Percentiles rank a stretch among this genome's conserved stretches.
Evolutionary conservation across 371 early-diverging fungal species (phyloP).

Genomic region (Haplosporangium sp.): DNA sequence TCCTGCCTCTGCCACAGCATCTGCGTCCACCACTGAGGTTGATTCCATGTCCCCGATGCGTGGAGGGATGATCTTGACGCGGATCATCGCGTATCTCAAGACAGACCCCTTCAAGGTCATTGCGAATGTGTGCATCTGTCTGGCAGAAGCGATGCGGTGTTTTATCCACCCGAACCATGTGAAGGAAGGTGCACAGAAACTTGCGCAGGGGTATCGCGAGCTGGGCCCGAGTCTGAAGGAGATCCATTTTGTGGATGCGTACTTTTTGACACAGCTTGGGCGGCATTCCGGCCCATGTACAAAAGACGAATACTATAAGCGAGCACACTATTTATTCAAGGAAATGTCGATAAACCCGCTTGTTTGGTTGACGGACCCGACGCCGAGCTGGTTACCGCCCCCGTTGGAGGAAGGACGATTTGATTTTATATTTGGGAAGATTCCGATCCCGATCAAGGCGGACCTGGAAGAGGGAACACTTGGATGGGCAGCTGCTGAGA

Average conservation of each 20-base stretch:
- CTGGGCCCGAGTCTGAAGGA: constrained; percentile 12
- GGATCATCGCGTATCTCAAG: constrained; percentile 17
- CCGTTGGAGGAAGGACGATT: background rate
- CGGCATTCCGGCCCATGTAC: constrained; percentile 13
- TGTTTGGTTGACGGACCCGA: constrained; percentile 32
- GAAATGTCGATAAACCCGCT: constrained; percentile 33
- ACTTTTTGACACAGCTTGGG: constrained; percentile 28
- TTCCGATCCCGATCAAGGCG: constrained; percentile 6
- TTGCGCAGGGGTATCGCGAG: constrained; percentile 19
- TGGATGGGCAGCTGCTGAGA: constrained; percentile 19
- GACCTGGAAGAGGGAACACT: constrained; percentile 8
- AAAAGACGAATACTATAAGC: constrained; percentile 16
- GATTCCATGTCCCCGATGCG: background rate
- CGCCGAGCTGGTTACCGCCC: constrained; percentile 8
- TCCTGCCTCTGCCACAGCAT: background rate
- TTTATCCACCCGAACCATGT: constrained; percentile 14
- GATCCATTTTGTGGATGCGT: constrained; percentile 35
- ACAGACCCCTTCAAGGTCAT: constrained; percentile 19
- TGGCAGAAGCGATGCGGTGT: constrained; percentile 23
- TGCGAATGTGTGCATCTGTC: constrained; percentile 1
- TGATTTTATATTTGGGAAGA: background rate
- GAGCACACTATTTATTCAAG: constrained; percentile 22
- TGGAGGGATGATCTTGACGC: background rate
- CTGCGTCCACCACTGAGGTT: background rate
- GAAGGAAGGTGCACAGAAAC: constrained; percentile 21